Percentiles rank a stretch among this genome's conserved stretches.
Evolutionary conservation across 2,329 filamentous ascomycete genomes (phyloP).

Genomic region (Aspergillus japonicus): DNA sequence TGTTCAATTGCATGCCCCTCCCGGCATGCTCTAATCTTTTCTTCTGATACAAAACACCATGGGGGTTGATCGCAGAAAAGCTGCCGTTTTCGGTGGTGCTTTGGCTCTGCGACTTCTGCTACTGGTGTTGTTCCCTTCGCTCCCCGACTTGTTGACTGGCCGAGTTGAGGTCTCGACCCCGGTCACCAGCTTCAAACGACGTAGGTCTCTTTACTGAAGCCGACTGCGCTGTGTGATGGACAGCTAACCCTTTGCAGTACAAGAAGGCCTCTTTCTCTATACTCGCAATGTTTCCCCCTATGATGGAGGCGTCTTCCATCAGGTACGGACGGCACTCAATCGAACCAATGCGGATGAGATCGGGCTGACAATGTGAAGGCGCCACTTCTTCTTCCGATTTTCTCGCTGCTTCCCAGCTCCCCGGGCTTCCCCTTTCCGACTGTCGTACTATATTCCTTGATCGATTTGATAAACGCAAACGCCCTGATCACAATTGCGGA

Average conservation of each 20-base stretch:
- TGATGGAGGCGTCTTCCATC: constrained; percentile 81
- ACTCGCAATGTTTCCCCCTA: constrained; percentile 96
- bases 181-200: constrained; percentile 95
- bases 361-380: constrained; percentile 53
- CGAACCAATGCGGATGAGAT: not conserved
- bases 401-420: constrained; percentile 78
- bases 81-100: constrained; percentile 70
- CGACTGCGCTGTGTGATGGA: not conserved
- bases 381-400: constrained; percentile 84
- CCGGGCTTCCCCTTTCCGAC: constrained; percentile 68
- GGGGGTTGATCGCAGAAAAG: constrained; percentile 59
- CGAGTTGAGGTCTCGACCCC: constrained; percentile 96
- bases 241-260: constrained; percentile 57
- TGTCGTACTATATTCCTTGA: constrained; percentile 72
- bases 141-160: constrained; percentile 81
- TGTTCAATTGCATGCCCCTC: constrained; percentile 1
- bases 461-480: constrained; percentile 80
- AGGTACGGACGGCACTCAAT: constrained; percentile 44
- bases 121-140: constrained; percentile 74
- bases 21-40: constrained; percentile 9
- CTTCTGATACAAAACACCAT: constrained; percentile 35
- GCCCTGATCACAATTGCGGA: constrained; percentile 77
- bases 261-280: constrained; percentile 95
- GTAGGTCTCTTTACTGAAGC: constrained; percentile 53
- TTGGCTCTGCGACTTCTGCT: constrained; percentile 76